Evolutionary conservation across 148 eudicot genomes (phyloP), one percentile per base, ranked within the genome.

Genomic region (Chenopodium quinoa): DNA sequence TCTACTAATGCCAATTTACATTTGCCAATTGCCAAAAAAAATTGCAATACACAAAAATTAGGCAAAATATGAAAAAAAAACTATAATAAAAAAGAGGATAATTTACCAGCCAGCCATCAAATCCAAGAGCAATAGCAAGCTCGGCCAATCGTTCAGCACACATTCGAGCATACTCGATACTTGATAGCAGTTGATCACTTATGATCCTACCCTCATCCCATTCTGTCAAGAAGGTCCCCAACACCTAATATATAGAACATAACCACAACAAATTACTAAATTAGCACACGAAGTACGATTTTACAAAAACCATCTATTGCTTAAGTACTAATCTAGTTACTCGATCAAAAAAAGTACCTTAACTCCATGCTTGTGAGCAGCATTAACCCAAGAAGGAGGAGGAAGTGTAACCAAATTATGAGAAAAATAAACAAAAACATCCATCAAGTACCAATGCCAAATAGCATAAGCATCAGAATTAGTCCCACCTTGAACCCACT

Each of bases 21-120:
- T 23, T 4, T 73, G 20, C 5, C 40, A 76, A 65, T 25, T 44
- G 72, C 50, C 20, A 46, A 46, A 14, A 81, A 2, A 2, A 2
- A 40, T 73, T 73, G 58, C 20, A 50, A 25, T 1, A 31, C 2
- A 40, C 20, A 76, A 10, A 46, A n/a, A 75, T 4, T 70, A 31
- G 13, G 3, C 75, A 58, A 31, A 7, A 44, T 14, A 20, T 0
- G 23, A 27, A 40, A 73, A 50, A 74, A 2, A 44, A 29, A 22
- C 46, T 6, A n/a, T 29, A 6, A 66, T 13, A 50, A 60, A 56
- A 44, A 40, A 22, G 47, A 64, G 65, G 75, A 10, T 37, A 77
- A 67, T 16, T 72, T 88, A 95, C 99, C 99, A 95, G 97, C 99
- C 99, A 95, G 5, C 99, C 99, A 87, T 95, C 99, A 86, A 95